phyloP scores from a whole-genome alignment of 2,329 filamentous ascomycete genomes.

The Meredithiella fracta region DNA sequence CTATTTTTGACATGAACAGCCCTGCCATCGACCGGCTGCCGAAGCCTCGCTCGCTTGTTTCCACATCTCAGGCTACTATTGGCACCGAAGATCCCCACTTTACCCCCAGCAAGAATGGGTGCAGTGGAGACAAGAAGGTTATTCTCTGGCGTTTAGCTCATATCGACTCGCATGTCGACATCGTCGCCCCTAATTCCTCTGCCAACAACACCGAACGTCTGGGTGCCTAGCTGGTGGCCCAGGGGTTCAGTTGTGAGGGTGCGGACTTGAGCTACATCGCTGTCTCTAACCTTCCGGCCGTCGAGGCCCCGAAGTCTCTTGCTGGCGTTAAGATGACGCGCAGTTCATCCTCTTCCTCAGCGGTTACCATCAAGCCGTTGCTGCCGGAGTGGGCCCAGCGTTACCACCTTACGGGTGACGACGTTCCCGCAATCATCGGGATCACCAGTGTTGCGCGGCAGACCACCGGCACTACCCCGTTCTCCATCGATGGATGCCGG shows the following conservation, averaged over 20 bases:
- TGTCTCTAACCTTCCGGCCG: neutral
- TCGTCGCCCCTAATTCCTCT: constrained; percentile 7
- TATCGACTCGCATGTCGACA: constrained; percentile 9
- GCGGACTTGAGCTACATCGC: constrained; percentile 5
- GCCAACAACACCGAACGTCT: constrained; percentile 4
- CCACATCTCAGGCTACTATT: neutral
- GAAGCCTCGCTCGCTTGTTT: neutral
- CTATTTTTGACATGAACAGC: neutral
- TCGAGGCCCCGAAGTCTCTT: neutral
- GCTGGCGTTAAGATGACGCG: neutral
- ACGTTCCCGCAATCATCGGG: neutral
- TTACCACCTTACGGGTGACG: constrained; percentile 1
- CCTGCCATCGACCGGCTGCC: neutral
- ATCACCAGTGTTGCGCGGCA: neutral
- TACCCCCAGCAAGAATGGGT: neutral
- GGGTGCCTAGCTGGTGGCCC: constrained; percentile 12
- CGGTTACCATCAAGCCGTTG: neutral
- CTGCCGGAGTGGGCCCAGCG: constrained; percentile 10
- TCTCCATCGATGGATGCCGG: neutral
- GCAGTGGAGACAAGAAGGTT: neutral
- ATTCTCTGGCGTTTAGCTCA: constrained; percentile 5
- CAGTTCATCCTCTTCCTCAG: neutral
- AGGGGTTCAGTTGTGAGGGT: constrained; percentile 7
- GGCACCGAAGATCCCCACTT: neutral
- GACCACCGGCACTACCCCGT: neutral